Base-by-base conservation (phyloP, 805 yeast species). In the Candida glaebosa region DNA sequence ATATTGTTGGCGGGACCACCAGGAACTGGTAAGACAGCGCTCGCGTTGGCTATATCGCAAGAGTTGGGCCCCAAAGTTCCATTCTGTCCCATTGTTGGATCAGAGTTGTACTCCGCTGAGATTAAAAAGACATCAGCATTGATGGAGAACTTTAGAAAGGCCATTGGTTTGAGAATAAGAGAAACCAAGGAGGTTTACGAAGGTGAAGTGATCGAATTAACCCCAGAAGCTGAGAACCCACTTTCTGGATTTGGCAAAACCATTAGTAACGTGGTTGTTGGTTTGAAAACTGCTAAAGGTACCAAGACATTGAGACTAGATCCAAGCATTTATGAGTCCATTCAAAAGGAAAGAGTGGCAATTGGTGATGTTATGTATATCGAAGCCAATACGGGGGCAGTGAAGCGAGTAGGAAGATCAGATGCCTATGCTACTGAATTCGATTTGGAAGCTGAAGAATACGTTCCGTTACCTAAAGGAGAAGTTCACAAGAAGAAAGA, bases 381-480 rank as follows among this genome's bases (percentile, higher is more conserved):
- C 50, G 99, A 93, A 68, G 87, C 97, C 44, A 91, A 95, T 58
- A 91, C 97, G 12, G 99, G 99, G 32, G 88, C 96, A 17, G 96
- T 93, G 31, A 91, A 91, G 58, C 77, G 98, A 57, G 96, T 93
- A 18, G 99, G 99, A 40, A 79, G 99, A 63, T 86, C 96, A n/a
- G 98, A 93, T 63, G 96, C 97, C 0, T 89, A 89, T 57, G 97
- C 99, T 18, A 89, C 99, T 7, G 99, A 93, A 68, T 93, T 90
- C 55, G 99, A 93, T 65, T 78, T 95, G 45, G 98, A 93, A 74
- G 96, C 98, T 19, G 97, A 95, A 67, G 98, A 93, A 67, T 93
- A 93, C 64, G 98, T 93, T 17, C 96, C 99, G 33, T 76, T 95
- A 54, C 99, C 99, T 46, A 95, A 93, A 69, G 99, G 99, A 40